A percentile compares a stretch with the other conserved stretches of the same genome.
These are phyloP conservation scores for Graphilbum fragrans DNA, from an alignment of 2,329 filamentous ascomycete genomes.

Conservation along the genomic window DNA sequence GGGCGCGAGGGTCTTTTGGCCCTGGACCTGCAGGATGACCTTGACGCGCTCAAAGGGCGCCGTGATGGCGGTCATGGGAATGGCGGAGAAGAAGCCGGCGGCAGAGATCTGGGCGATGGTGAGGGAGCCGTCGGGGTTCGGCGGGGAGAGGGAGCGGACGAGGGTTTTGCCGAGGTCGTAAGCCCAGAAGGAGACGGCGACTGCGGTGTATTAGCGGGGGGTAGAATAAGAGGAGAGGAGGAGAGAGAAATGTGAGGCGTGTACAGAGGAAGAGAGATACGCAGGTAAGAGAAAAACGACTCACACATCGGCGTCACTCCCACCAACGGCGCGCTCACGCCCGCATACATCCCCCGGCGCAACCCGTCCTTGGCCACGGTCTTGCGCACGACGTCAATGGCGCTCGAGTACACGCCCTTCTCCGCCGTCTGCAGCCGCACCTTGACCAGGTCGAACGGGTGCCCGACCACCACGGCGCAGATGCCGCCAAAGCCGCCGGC, in stretches of 20 bases:
- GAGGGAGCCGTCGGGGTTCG: constrained; percentile 56
- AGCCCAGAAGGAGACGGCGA: constrained; percentile 66
- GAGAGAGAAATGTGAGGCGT: neutral
- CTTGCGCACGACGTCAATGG: constrained; percentile 83
- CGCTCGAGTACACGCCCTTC: constrained; percentile 79
- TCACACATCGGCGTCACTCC: constrained; percentile 98
- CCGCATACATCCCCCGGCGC: constrained; percentile 77
- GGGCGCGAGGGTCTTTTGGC: constrained; percentile 71
- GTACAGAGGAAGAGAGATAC: neutral
- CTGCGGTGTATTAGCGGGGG: constrained; percentile 20
- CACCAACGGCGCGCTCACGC: constrained; percentile 85
- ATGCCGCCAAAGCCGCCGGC: constrained; percentile 90
- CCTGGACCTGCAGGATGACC: constrained; percentile 94
- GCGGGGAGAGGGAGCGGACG: constrained; percentile 55
- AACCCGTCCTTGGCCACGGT: constrained; percentile 81
- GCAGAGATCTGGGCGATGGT: constrained; percentile 79
- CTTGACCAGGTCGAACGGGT: constrained; percentile 97
- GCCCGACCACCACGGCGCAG: constrained; percentile 86
- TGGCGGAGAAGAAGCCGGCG: constrained; percentile 93
- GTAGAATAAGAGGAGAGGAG: constrained; percentile 81
- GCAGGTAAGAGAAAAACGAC: constrained; percentile 23
- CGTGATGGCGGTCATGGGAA: constrained; percentile 97
- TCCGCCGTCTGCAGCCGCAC: constrained; percentile 94
- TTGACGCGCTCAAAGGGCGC: constrained; percentile 98
- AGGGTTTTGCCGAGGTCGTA: constrained; percentile 93